phyloP scores from a whole-genome alignment of 768 basidiomycete genomes.

The Hortiboletus flavorubellus region DNA sequence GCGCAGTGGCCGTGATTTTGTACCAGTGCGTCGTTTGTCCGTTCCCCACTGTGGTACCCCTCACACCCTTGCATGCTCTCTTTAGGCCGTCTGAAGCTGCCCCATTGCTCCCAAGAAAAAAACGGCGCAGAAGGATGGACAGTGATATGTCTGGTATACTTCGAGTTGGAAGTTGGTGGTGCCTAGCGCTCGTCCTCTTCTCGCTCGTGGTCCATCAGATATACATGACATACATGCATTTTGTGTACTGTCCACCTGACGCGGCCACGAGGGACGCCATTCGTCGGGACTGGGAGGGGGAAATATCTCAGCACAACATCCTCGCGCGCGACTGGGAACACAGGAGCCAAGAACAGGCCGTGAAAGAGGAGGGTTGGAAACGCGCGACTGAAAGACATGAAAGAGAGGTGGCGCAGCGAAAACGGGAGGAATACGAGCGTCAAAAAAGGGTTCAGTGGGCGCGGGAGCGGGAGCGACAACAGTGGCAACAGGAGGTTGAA shows the following conservation, averaged over 20 bases:
- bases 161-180: neutral
- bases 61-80: neutral
- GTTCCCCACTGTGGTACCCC: too few species aligned
- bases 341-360: neutral
- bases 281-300: slow-evolving; percentile 8
- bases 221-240: neutral
- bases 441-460: neutral
- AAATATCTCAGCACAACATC: neutral
- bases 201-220: neutral
- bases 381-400: neutral
- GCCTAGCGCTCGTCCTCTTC: neutral
- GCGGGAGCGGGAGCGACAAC: neutral
- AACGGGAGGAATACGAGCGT: slow-evolving; percentile 3
- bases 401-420: neutral
- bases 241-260: slow-evolving; percentile 4
- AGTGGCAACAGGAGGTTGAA: slow-evolving; percentile 15
- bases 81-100: neutral
- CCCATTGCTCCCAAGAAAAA: neutral
- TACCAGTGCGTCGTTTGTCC: neutral
- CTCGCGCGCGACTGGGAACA: neutral
- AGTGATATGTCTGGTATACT: too few species aligned
- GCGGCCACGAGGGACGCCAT: neutral
- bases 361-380: slow-evolving; percentile 2
- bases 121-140: neutral
- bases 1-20: neutral